phyloP scores from a whole-genome alignment of 139 green algal genomes.

The Bryopsis sp. region DNA sequence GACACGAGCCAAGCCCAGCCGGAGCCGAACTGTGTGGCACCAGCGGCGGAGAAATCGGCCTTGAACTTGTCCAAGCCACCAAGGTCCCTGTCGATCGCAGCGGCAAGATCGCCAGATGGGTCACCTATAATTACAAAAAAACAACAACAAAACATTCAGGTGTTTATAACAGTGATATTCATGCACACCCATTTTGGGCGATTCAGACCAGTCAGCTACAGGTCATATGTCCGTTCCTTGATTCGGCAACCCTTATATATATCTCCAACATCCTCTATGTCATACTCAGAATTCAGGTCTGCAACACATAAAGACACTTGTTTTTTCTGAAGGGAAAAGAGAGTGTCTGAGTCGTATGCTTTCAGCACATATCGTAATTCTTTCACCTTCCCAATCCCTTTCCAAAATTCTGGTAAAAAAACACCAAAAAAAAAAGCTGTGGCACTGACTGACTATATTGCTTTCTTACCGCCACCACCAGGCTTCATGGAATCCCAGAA shows the following conservation, averaged over 20 bases:
- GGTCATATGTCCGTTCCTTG: too few relatives aligned
- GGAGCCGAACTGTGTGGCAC: constrained; percentile 82
- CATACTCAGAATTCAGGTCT: too few relatives aligned
- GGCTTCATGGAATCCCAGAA: constrained; percentile 90
- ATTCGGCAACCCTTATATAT: too few relatives aligned
- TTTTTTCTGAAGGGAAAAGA: too few relatives aligned
- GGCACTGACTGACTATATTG: neutral
- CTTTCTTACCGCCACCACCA: constrained; percentile 55
- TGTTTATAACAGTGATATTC: neutral
- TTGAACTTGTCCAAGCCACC: constrained; percentile 82
- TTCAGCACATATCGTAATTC: too few relatives aligned
- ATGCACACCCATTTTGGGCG: too few relatives aligned
- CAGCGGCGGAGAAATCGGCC: constrained; percentile 65
- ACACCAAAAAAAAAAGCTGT: neutral
- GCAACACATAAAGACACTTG: too few relatives aligned
- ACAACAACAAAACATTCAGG: neutral
- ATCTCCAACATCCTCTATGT: too few relatives aligned
- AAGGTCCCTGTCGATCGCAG: constrained; percentile 78
- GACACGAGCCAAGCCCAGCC: constrained; percentile 87
- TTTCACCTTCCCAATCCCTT: too few relatives aligned
- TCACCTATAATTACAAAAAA: constrained; percentile 28
- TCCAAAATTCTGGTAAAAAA: too few relatives aligned
- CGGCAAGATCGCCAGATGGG: constrained; percentile 60
- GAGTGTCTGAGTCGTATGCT: too few relatives aligned
- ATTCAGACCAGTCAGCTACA: too few relatives aligned